A percentile compares a stretch with the other conserved stretches of the same genome.
phyloP scores from a whole-genome alignment of 2,329 filamentous ascomycete genomes.

The Aspergillus sp. region DNA sequence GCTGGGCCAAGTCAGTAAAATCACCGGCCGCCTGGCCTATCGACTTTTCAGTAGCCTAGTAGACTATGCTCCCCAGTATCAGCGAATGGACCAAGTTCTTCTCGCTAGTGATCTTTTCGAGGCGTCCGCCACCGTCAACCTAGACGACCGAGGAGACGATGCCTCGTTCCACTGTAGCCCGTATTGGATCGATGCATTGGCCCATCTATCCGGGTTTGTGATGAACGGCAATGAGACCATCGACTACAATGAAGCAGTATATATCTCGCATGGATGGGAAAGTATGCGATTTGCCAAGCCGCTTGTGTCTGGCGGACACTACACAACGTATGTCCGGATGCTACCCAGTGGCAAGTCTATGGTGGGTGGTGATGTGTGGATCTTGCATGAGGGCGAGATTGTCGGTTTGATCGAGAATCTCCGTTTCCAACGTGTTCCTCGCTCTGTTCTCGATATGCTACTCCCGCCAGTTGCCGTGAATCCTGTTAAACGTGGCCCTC shows the following conservation, averaged over 20 bases:
- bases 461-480: too few relatives aligned
- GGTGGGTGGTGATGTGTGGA: not conserved
- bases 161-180: slow-evolving; percentile 15
- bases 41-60: slow-evolving; percentile 20
- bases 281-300: not conserved
- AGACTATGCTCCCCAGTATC: slow-evolving; percentile 19
- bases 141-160: slow-evolving; percentile 2
- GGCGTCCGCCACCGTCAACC: slow-evolving; percentile 14
- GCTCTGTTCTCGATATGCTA: too few relatives aligned
- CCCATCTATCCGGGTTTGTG: slow-evolving; percentile 22
- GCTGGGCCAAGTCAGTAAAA: too few relatives aligned
- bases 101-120: slow-evolving; percentile 17
- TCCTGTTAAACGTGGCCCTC: too few relatives aligned
- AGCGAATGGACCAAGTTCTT: slow-evolving; percentile 22
- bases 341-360: not conserved
- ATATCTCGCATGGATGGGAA: not conserved
- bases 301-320: not conserved
- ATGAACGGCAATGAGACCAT: slow-evolving; percentile 9
- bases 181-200: slow-evolving; percentile 13
- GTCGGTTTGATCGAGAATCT: not conserved
- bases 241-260: not conserved
- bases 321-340: not conserved
- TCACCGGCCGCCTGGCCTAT: too few relatives aligned
- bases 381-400: not conserved
- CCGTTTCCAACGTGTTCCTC: not conserved